Conservation (phyloP, 2,329 filamentous ascomycete genomes). For the Xylaria sp. region DNA sequence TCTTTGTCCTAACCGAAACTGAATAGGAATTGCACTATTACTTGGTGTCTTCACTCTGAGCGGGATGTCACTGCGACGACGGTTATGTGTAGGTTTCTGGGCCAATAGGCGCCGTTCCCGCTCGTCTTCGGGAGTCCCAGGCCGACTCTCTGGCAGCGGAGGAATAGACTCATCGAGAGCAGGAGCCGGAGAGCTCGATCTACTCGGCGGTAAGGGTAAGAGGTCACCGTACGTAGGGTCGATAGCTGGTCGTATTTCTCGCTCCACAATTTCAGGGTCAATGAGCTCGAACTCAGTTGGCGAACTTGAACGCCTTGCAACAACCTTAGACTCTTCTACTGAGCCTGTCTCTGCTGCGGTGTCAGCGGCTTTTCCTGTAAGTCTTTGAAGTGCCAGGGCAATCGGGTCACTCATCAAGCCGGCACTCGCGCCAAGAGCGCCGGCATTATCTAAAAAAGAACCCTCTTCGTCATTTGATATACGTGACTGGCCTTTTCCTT, state of each 20-base stretch:
- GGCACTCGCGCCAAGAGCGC: constrained; percentile 76
- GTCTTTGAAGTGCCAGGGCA: constrained; percentile 54
- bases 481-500: constrained; percentile 48
- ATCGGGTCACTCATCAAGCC: constrained; percentile 66
- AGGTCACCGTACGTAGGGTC: constrained; percentile 74
- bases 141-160: constrained; percentile 68
- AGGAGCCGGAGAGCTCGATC: constrained; percentile 60
- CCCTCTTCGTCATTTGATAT: constrained; percentile 55
- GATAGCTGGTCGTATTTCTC: constrained; percentile 72
- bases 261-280: constrained; percentile 68
- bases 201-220: constrained; percentile 71
- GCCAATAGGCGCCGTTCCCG: constrained; percentile 52
- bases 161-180: constrained; percentile 57
- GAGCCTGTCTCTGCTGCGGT: constrained; percentile 55
- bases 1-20: constrained; percentile 63
- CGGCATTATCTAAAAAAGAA: constrained; percentile 80
- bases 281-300: constrained; percentile 53
- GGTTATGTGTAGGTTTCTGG: constrained; percentile 57
- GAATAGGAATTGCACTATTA: constrained; percentile 68
- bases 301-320: constrained; percentile 40
- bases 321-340: constrained; percentile 41
- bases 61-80: constrained; percentile 63
- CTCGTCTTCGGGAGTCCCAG: constrained; percentile 63
- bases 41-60: constrained; percentile 64
- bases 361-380: constrained; percentile 60